Evolutionary conservation across 2,329 filamentous ascomycete species (phyloP).

Genomic region (Paecilomyces dactylethromorphus): DNA sequence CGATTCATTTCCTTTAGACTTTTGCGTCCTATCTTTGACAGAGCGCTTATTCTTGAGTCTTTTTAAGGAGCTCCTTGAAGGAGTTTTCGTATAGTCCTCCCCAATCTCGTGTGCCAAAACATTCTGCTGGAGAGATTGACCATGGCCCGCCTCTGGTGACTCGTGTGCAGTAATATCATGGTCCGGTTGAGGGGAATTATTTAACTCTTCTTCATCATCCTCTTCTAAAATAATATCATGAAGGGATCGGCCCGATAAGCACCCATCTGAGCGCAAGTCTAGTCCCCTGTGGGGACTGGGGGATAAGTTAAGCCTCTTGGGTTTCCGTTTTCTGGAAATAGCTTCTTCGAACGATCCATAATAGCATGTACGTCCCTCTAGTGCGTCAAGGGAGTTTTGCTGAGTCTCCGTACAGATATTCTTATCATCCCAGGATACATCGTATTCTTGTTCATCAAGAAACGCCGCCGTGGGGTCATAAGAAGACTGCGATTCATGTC

Average conservation of each 20-base stretch:
- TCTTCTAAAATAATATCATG: not conserved
- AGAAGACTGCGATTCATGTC: slow-evolving; percentile 8
- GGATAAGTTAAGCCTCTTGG: slow-evolving; percentile 3
- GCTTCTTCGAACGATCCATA: slow-evolving; percentile 19
- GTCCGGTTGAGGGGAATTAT: not conserved
- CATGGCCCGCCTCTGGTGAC: not conserved
- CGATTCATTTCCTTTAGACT: not conserved
- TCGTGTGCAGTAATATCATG: not conserved
- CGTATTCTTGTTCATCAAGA: slow-evolving; percentile 23
- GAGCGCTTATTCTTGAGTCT: not conserved
- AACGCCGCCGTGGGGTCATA: slow-evolving; percentile 12
- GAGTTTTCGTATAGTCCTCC: not conserved
- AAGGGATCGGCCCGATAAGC: not conserved
- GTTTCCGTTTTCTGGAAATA: slow-evolving; percentile 8
- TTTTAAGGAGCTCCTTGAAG: not conserved
- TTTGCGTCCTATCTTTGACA: not conserved
- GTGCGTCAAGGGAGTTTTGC: slow-evolving; percentile 26
- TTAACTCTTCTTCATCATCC: not conserved
- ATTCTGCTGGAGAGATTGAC: not conserved
- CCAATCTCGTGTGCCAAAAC: not conserved
- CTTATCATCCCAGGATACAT: slow-evolving; percentile 21
- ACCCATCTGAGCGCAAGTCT: not conserved
- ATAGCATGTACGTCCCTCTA: slow-evolving; percentile 20
- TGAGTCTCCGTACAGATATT: slow-evolving; percentile 23
- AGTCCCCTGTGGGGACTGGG: not conserved